Evolutionary conservation across 1,139 yeast species (phyloP).

Genomic region (Starmera stellimalicola): DNA sequence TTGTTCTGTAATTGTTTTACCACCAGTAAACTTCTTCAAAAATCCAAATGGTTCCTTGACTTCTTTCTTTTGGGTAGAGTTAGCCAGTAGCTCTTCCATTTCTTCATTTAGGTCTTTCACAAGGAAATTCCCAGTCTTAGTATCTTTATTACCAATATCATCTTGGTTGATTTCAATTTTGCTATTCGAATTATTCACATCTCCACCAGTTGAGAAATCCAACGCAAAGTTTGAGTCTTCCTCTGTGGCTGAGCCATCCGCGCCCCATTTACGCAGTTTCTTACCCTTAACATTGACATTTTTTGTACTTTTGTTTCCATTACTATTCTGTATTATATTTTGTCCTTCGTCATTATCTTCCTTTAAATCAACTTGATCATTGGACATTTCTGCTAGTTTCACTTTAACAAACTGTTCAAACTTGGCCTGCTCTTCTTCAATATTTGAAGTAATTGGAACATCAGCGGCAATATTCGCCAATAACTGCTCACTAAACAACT

Average conservation of each 20-base stretch:
- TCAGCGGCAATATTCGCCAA: constrained; percentile 19
- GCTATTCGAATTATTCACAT: constrained; percentile 11
- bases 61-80: constrained; percentile 15
- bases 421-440: constrained; percentile 20
- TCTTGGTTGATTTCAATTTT: constrained; percentile 25
- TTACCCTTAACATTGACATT: constrained; percentile 14
- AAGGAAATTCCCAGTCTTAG: constrained; percentile 38
- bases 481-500: constrained; percentile 21
- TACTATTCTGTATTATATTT: constrained; percentile 6
- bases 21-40: constrained; percentile 49
- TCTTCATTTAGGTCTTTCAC: constrained; percentile 40
- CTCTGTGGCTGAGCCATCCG: constrained; percentile 40
- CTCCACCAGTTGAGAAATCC: constrained; percentile 35
- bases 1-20: constrained; percentile 43
- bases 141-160: constrained; percentile 36
- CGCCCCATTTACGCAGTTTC: constrained; percentile 31
- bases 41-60: constrained; percentile 39
- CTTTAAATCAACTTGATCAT: constrained; percentile 1
- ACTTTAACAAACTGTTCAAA: constrained; percentile 23
- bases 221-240: constrained; percentile 28
- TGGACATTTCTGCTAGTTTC: constrained; percentile 21
- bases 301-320: constrained; percentile 3
- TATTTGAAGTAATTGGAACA: constrained; percentile 17
- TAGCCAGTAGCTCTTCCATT: constrained; percentile 29
- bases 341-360: constrained; percentile 3